A percentile compares a stretch with the other conserved stretches of the same genome.
These are phyloP conservation scores for Solanum dulcamara DNA, from an alignment of 257 asterid species.

Conservation along the genomic window DNA sequence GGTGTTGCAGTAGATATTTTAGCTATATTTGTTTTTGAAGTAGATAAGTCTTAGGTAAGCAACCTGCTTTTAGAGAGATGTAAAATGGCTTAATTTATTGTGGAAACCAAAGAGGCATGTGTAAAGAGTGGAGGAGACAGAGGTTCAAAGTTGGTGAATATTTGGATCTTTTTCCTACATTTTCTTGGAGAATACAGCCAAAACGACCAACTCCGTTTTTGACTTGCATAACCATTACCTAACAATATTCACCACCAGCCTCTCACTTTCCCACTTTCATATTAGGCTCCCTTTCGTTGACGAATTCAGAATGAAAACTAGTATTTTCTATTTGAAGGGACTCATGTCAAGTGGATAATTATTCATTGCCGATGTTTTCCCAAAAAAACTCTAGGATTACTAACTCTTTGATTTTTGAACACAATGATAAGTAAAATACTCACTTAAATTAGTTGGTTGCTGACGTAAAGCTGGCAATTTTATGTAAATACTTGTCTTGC, in stretches of 20 bases:
- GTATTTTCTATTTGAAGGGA: neutral
- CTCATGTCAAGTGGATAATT: neutral
- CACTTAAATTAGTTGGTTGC: neutral
- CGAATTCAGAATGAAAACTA: neutral
- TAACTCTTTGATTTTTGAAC: neutral
- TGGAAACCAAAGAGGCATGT: neutral
- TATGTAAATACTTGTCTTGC: neutral
- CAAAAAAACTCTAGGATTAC: neutral
- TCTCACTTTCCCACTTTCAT: neutral
- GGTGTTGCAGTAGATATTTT: neutral
- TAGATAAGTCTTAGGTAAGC: neutral
- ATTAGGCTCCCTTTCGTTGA: neutral
- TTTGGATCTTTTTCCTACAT: too few relatives aligned
- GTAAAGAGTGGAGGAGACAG: neutral
- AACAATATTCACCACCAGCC: neutral
- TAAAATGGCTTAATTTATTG: neutral
- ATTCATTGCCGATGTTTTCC: neutral
- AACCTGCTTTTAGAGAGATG: neutral
- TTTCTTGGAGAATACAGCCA: neutral
- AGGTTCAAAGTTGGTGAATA: neutral
- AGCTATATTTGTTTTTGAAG: neutral
- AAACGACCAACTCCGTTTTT: neutral
- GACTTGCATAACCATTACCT: neutral
- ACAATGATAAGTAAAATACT: neutral
- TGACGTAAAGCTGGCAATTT: neutral